These are phyloP conservation scores for Coemansia brasiliensis DNA, from an alignment of 192 early-diverging fungal species.

Conservation along the genomic window DNA sequence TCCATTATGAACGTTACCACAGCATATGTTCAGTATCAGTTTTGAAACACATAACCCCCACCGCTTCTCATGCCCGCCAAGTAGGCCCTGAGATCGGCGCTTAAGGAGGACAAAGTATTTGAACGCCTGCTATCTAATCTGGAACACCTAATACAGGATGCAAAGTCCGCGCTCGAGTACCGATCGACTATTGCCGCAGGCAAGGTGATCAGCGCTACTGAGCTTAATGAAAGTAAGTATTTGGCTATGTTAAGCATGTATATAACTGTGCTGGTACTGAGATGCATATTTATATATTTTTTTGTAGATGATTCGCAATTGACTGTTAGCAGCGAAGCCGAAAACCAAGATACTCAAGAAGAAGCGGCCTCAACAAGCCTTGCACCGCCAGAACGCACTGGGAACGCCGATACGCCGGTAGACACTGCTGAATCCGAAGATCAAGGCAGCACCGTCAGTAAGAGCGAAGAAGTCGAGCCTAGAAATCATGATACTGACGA, in stretches of 20 bases:
- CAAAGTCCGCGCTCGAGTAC: conserved; percentile 52
- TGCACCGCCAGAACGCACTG: neutral
- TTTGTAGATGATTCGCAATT: conserved; percentile 38
- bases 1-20: neutral
- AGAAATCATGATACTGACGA: conserved; percentile 1
- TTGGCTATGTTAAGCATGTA: neutral
- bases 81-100: conserved; percentile 56
- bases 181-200: conserved; percentile 49
- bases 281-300: neutral
- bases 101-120: conserved; percentile 57
- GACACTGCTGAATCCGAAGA: neutral
- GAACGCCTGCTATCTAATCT: conserved; percentile 58
- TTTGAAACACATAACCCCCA: conserved; percentile 17
- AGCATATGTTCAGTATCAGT: neutral
- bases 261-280: neutral
- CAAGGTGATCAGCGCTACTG: conserved; percentile 53
- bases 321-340: conserved; percentile 20
- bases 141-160: conserved; percentile 57
- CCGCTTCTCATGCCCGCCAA: conserved; percentile 53
- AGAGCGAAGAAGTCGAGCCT: conserved; percentile 1
- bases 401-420: neutral
- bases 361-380: neutral
- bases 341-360: conserved; percentile 1
- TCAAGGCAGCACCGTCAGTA: neutral
- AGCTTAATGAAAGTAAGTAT: conserved; percentile 45